Conservation (phyloP, 805 yeast genomes). For the Starmerella potacharoeniae region DNA sequence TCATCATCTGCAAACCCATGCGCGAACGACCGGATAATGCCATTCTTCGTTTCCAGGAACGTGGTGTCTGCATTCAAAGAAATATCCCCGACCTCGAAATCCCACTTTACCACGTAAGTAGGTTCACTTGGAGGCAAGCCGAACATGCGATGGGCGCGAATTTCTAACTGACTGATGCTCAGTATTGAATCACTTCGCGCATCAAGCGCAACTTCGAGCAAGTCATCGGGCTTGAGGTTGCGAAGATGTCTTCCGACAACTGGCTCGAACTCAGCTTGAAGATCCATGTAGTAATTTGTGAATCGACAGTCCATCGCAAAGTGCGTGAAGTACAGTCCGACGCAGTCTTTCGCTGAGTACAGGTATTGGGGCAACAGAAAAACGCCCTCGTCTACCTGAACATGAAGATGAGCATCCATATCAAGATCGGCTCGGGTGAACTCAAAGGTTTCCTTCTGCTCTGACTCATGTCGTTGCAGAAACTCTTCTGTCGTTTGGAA, state of each 20-base stretch:
- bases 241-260: constrained; percentile 30
- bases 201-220: constrained; percentile 12
- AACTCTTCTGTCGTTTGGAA: constrained; percentile 83
- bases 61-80: constrained; percentile 40
- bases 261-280: constrained; percentile 64
- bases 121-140: constrained; percentile 85
- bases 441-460: not conserved
- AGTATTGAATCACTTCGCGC: constrained; percentile 21
- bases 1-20: constrained; percentile 66
- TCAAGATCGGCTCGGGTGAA: constrained; percentile 42
- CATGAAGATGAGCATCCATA: constrained; percentile 62
- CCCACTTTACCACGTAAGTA: constrained; percentile 87
- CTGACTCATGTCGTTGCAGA: constrained; percentile 6
- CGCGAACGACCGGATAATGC: constrained; percentile 38
- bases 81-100: constrained; percentile 54
- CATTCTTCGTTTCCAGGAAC: constrained; percentile 33
- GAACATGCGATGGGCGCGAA: constrained; percentile 76
- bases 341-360: constrained; percentile 51
- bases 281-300: constrained; percentile 80
- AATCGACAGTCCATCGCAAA: constrained; percentile 74
- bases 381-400: constrained; percentile 59
- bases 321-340: constrained; percentile 51
- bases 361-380: constrained; percentile 61
- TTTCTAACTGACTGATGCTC: constrained; percentile 52
- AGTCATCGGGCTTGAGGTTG: constrained; percentile 10